These are phyloP conservation scores for Periglandula ipomoeae DNA, from an alignment of 2,329 filamentous ascomycete genomes.

Conservation along the genomic window DNA sequence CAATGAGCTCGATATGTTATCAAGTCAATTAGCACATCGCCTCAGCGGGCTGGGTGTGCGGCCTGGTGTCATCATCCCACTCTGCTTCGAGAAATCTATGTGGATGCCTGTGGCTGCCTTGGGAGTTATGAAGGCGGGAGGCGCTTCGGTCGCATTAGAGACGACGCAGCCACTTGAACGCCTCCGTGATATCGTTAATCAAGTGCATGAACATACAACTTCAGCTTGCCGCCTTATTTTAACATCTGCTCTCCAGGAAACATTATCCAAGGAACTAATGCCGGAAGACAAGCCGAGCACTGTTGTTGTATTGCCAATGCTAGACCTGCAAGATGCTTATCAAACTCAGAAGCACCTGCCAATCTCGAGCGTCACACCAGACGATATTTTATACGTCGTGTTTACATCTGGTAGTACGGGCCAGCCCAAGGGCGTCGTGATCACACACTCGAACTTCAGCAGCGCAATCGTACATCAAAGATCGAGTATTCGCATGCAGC, in stretches of 20 bases:
- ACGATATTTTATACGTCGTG: conserved; percentile 3
- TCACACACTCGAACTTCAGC: conserved; percentile 3
- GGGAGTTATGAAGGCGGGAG: conserved; percentile 3
- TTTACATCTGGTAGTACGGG: conserved; percentile 13
- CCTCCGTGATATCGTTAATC: too few relatives aligned
- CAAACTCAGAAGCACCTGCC: too few relatives aligned
- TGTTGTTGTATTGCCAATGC: too few relatives aligned
- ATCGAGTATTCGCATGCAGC: background rate
- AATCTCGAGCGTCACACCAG: too few relatives aligned
- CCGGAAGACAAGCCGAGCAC: too few relatives aligned
- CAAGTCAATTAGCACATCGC: conserved; percentile 8
- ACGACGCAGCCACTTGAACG: too few relatives aligned
- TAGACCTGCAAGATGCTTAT: too few relatives aligned
- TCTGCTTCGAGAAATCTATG: conserved; percentile 8
- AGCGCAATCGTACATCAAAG: background rate
- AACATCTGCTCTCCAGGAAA: too few relatives aligned
- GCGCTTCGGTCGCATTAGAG: background rate
- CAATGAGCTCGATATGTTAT: conserved; percentile 13
- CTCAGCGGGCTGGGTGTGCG: conserved; percentile 3
- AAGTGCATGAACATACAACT: too few relatives aligned
- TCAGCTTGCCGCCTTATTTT: too few relatives aligned
- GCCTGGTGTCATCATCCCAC: background rate
- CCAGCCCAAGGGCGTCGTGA: conserved; percentile 11
- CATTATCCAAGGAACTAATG: too few relatives aligned
- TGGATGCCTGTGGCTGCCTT: conserved; percentile 7